These are phyloP conservation scores for Sporormia fimetaria DNA, from an alignment of 495 filamentous ascomycete genomes.

Conservation along the genomic window DNA sequence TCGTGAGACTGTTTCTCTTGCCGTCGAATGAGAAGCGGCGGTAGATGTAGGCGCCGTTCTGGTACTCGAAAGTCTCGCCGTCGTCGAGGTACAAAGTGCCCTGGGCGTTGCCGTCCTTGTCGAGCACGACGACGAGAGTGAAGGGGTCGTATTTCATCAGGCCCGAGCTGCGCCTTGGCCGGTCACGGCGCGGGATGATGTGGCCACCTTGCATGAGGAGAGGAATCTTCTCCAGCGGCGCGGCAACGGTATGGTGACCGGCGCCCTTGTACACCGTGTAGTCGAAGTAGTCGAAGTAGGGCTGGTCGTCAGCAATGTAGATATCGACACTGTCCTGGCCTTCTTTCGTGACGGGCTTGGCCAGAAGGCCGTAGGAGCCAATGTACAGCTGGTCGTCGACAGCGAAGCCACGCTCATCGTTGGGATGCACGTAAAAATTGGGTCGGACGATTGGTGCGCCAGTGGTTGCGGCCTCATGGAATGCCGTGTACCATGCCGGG, in stretches of 20 bases:
- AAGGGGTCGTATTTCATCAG: conserved; percentile 93
- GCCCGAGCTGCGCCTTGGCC: conserved; percentile 68
- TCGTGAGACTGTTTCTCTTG: conserved; percentile 42
- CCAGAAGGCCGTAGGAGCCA: conserved; percentile 72
- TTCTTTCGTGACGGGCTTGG: conserved; percentile 73
- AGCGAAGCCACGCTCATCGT: conserved; percentile 72
- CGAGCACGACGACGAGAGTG: conserved; percentile 72
- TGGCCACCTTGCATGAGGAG: conserved; percentile 86
- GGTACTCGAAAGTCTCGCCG: conserved; percentile 81
- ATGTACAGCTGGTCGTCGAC: conserved; percentile 93
- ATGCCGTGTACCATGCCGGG: conserved; percentile 93
- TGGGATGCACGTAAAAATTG: conserved; percentile 81
- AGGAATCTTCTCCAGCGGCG: conserved; percentile 75
- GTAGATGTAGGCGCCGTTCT: conserved; percentile 76
- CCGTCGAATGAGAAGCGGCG: conserved; percentile 56
- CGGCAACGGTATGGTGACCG: conserved; percentile 48
- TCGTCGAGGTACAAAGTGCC: conserved; percentile 87
- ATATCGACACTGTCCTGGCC: conserved; percentile 60
- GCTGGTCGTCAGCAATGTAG: conserved; percentile 74
- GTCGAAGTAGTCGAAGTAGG: conserved; percentile 91
- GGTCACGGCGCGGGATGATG: conserved; percentile 80
- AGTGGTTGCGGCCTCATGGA: conserved; percentile 71
- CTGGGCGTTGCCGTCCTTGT: conserved; percentile 57
- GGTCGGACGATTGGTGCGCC: conserved; percentile 83
- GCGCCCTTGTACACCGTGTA: conserved; percentile 64